phyloP scores from a whole-genome alignment of 495 filamentous ascomycete genomes.

The Jackrogersella minutella region DNA sequence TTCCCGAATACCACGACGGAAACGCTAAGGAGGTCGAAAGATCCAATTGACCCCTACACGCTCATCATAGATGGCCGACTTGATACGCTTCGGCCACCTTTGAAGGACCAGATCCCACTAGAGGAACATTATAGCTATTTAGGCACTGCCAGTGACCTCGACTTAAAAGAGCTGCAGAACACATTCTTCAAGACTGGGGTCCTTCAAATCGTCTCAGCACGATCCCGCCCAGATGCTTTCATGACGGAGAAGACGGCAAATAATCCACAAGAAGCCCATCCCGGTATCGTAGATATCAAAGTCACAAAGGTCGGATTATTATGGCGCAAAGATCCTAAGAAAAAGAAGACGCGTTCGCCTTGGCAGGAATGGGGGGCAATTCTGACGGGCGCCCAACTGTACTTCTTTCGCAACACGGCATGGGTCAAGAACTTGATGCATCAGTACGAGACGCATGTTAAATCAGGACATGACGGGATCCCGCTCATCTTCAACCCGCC shows the following conservation, averaged over 20 bases:
- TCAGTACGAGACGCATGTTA: constrained; percentile 82
- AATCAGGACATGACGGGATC: constrained; percentile 67
- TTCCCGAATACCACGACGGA: constrained; percentile 75
- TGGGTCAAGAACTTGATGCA: constrained; percentile 93
- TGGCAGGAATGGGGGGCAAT: constrained; percentile 99
- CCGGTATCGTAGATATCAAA: constrained; percentile 95
- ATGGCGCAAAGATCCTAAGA: constrained; percentile 95
- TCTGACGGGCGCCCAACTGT: constrained; percentile 91
- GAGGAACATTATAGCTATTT: constrained; percentile 92
- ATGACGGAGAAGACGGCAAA: constrained; percentile 82
- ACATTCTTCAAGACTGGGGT: constrained; percentile 91
- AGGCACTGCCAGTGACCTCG: constrained; percentile 74
- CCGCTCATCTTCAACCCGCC: constrained; percentile 90
- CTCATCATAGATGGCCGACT: constrained; percentile 89
- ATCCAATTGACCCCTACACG: constrained; percentile 94
- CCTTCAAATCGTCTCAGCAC: constrained; percentile 89
- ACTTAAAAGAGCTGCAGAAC: constrained; percentile 79
- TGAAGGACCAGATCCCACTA: constrained; percentile 90
- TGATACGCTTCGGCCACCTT: constrained; percentile 78
- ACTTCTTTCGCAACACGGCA: constrained; percentile 90
- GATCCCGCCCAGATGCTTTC: constrained; percentile 94
- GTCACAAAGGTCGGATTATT: constrained; percentile 94
- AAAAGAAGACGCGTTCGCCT: constrained; percentile 91
- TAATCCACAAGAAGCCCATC: constrained; percentile 86
- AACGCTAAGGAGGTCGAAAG: constrained; percentile 69